Percentiles rank a stretch among this genome's conserved stretches.
Conservation (phyloP, 768 basidiomycete genomes). For the Naematelia aurantialba region DNA sequence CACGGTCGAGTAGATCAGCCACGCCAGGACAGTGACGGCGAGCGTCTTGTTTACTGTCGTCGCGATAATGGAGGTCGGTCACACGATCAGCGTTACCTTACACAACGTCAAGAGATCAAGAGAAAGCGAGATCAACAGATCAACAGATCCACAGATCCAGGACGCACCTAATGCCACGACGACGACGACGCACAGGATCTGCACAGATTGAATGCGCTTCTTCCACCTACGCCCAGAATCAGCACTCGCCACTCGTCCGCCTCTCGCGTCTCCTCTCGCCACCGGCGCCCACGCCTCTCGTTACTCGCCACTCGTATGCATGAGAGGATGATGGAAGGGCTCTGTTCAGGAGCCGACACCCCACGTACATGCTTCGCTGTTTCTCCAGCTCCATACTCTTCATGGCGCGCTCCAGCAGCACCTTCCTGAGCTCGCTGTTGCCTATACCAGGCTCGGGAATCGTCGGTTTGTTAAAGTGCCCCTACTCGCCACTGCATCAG, state of each 20-base stretch:
- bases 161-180: slow-evolving; percentile 33
- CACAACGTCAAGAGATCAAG: background rate
- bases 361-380: slow-evolving; percentile 28
- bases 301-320: too few species aligned
- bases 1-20: slow-evolving; percentile 34
- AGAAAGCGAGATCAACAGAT: background rate
- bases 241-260: background rate
- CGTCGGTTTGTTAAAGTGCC: slow-evolving; percentile 36
- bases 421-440: slow-evolving; percentile 9
- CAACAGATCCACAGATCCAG: background rate
- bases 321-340: slow-evolving; percentile 9
- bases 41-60: slow-evolving; percentile 30
- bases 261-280: too few species aligned
- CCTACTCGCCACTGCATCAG: too few species aligned
- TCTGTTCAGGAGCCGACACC: too few species aligned
- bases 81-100: background rate
- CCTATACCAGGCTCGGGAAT: background rate
- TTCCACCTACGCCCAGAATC: slow-evolving; percentile 26
- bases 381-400: slow-evolving; percentile 31
- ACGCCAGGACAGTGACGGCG: slow-evolving; percentile 30
- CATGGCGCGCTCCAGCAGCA: slow-evolving; percentile 26
- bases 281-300: too few species aligned
- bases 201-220: slow-evolving; percentile 32
- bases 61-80: too few species aligned
- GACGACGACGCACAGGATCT: slow-evolving; percentile 29